phyloP scores from a whole-genome alignment of 306 rosid genomes.

The Ceratonia siliqua region DNA sequence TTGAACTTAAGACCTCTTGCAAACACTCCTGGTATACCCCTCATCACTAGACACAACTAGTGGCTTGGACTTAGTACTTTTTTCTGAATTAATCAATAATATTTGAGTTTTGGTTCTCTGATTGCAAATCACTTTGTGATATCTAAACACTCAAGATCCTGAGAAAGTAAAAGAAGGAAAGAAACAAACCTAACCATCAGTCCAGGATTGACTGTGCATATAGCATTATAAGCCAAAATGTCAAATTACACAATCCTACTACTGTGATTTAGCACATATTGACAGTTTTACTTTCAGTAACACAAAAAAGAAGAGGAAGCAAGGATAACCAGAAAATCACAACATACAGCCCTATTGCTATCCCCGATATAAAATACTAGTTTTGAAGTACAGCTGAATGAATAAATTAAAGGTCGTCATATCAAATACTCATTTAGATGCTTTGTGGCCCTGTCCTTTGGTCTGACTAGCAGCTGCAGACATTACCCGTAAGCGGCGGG shows the following conservation, averaged over 20 bases:
- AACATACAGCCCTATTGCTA: background rate
- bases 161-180: too few species aligned
- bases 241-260: background rate
- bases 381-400: constrained; percentile 34
- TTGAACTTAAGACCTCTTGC: too few species aligned
- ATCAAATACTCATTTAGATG: constrained; percentile 41
- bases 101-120: too few species aligned
- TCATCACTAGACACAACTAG: too few species aligned
- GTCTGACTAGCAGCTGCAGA: constrained; percentile 52
- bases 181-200: too few species aligned
- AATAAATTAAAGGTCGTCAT: constrained; percentile 14
- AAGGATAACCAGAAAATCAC: background rate
- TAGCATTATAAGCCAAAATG: background rate
- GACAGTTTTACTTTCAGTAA: background rate
- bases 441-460: constrained; percentile 55
- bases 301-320: background rate
- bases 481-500: constrained; percentile 54
- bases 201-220: background rate
- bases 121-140: too few species aligned
- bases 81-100: too few species aligned
- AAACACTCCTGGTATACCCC: too few species aligned
- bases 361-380: background rate
- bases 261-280: background rate
- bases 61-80: too few species aligned
- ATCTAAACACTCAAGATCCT: too few species aligned